These are phyloP conservation scores for Spinacia oleracea DNA, from an alignment of 179 eudicot genomes.

Conservation along the genomic window DNA sequence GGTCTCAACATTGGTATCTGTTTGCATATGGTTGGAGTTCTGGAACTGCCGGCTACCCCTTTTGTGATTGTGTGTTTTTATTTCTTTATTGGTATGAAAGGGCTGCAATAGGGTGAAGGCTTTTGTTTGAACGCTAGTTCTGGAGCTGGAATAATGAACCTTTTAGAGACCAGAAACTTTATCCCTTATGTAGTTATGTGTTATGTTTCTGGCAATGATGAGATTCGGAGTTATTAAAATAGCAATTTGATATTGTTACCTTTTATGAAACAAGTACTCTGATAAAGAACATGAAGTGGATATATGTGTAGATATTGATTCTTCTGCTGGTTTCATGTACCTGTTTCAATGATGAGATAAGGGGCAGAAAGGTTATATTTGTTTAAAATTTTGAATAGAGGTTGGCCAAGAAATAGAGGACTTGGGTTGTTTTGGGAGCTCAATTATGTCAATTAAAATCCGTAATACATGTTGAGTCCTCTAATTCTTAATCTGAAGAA, in stretches of 20 bases:
- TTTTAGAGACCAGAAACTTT: neutral
- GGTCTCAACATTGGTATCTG: no score
- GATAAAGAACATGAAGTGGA: neutral
- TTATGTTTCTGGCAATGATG: neutral
- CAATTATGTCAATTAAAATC: neutral
- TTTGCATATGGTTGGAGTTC: no score
- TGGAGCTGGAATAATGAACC: neutral
- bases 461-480: no score
- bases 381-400: neutral
- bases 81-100: no score
- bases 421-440: neutral
- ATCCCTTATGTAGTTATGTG: no score
- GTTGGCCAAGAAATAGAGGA: neutral
- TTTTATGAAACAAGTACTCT: neutral
- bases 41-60: no score
- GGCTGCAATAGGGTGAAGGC: neutral
- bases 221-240: neutral
- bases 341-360: neutral
- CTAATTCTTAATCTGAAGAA: no score
- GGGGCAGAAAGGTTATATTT: neutral
- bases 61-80: no score
- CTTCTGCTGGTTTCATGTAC: neutral
- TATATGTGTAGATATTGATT: neutral
- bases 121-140: neutral
- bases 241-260: neutral